These are phyloP conservation scores for Rhodotorula kratochvilovae DNA, from an alignment of 768 basidiomycete species.

Conservation along the genomic window DNA sequence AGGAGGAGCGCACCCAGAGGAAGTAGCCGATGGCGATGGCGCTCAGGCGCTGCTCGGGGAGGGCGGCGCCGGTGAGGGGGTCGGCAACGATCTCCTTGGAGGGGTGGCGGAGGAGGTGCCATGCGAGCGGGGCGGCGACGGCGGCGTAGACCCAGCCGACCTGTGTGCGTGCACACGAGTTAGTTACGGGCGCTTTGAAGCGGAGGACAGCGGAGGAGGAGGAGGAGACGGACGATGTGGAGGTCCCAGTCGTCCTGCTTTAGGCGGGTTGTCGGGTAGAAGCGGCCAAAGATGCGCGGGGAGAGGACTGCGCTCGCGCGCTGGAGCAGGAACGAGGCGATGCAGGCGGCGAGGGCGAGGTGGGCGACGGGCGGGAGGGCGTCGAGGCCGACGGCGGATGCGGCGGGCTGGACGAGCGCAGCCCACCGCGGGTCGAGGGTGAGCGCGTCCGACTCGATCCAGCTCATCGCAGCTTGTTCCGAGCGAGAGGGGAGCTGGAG, in stretches of 20 bases:
- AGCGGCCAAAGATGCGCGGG: slow-evolving; percentile 6
- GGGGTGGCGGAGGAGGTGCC: slow-evolving; percentile 19
- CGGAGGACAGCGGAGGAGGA: not conserved
- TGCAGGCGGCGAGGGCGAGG: slow-evolving; percentile 23
- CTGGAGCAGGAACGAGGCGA: slow-evolving; percentile 30
- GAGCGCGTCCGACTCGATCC: slow-evolving; percentile 8
- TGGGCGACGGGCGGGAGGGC: slow-evolving; percentile 21
- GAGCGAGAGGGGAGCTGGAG: not conserved
- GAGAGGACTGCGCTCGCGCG: slow-evolving; percentile 1
- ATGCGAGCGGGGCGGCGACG: slow-evolving; percentile 31
- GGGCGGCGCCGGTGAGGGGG: slow-evolving; percentile 22
- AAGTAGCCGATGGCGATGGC: slow-evolving; percentile 39
- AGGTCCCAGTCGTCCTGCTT: slow-evolving; percentile 39
- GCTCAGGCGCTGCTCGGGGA: slow-evolving; percentile 25
- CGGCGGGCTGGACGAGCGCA: not conserved
- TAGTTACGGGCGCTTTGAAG: not conserved
- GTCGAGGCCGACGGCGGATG: slow-evolving; percentile 7
- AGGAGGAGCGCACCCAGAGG: slow-evolving; percentile 27
- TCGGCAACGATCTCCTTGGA: slow-evolving; percentile 14
- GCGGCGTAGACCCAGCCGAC: slow-evolving; percentile 38
- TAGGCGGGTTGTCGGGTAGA: slow-evolving; percentile 22
- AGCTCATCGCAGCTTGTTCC: slow-evolving; percentile 1
- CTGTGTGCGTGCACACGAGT: slow-evolving; percentile 1
- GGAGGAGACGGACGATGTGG: slow-evolving; percentile 24
- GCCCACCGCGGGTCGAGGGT: not conserved